These are phyloP conservation scores for Penicillium fimorum DNA, from an alignment of 495 filamentous ascomycete genomes.

Conservation along the genomic window DNA sequence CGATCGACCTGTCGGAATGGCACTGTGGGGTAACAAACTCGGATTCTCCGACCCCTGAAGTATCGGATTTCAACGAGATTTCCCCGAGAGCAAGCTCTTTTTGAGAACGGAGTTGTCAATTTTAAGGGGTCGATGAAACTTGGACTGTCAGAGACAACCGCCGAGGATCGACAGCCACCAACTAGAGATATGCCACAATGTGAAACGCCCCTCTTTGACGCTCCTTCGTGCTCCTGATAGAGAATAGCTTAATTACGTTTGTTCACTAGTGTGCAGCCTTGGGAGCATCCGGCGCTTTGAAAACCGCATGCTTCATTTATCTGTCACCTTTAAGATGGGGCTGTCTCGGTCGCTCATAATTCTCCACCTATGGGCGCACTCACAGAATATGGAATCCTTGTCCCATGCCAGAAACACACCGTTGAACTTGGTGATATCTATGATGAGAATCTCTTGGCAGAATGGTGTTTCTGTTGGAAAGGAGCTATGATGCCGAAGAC, in stretches of 20 bases:
- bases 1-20: not conserved
- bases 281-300: conserved; percentile 17
- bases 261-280: conserved; percentile 7
- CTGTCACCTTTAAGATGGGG: conserved; percentile 26
- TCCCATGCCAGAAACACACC: conserved; percentile 14
- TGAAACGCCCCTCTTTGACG: conserved; percentile 9
- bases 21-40: not conserved
- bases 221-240: conserved; percentile 2
- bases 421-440: conserved; percentile 24
- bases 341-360: conserved; percentile 23
- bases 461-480: conserved; percentile 10
- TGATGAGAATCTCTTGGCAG: conserved; percentile 24
- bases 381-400: conserved; percentile 11
- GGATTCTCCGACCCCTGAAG: not conserved
- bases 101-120: conserved; percentile 12
- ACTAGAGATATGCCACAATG: conserved; percentile 14
- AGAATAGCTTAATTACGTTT: conserved; percentile 23
- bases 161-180: conserved; percentile 26
- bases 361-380: conserved; percentile 31
- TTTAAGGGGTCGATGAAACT: conserved; percentile 33
- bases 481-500: conserved; percentile 17
- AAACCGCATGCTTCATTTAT: conserved; percentile 37
- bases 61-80: conserved; percentile 14
- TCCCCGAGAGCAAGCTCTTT: conserved; percentile 18
- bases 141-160: conserved; percentile 34